Percentiles rank a stretch among this genome's conserved stretches.
phyloP scores from a whole-genome alignment of 768 basidiomycete species.

The Cubamyces lactineus region DNA sequence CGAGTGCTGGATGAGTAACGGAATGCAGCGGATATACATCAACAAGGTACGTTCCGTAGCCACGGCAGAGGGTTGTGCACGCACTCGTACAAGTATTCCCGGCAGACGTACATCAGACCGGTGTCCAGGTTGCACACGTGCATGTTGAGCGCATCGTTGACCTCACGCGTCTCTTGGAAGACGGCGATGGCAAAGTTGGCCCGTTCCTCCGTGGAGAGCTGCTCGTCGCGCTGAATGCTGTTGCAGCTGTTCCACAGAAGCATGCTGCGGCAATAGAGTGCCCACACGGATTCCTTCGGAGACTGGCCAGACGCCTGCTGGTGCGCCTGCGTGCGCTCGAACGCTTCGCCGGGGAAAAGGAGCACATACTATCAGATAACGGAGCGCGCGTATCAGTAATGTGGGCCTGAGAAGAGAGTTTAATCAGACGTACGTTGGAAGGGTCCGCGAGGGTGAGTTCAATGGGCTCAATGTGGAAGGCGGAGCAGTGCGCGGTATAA shows the following conservation, averaged over 20 bases:
- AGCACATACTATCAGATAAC: conserved; percentile 52
- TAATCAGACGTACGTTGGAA: conserved; percentile 55
- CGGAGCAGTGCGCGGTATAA: conserved; percentile 69
- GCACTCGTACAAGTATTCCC: conserved; percentile 78
- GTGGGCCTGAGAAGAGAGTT: conserved; percentile 8
- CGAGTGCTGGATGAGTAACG: conserved; percentile 52
- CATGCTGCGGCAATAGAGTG: conserved; percentile 80
- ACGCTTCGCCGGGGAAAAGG: conserved; percentile 75
- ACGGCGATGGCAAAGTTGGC: conserved; percentile 63
- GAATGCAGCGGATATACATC: conserved; percentile 23
- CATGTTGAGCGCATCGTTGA: conserved; percentile 67
- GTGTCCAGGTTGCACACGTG: conserved; percentile 77
- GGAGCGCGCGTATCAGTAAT: conserved; percentile 5
- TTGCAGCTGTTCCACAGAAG: conserved; percentile 77
- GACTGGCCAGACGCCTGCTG: conserved; percentile 48
- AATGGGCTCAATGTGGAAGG: conserved; percentile 60
- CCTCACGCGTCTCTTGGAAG: conserved; percentile 65
- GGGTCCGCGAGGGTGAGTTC: conserved; percentile 65
- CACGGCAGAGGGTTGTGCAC: conserved; percentile 34
- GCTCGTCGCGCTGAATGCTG: conserved; percentile 47
- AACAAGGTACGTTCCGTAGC: conserved; percentile 5
- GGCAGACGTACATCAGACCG: conserved; percentile 62
- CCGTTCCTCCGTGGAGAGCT: conserved; percentile 51
- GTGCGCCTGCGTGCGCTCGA: conserved; percentile 46
- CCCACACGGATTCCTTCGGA: conserved; percentile 81